Evolutionary conservation across 106 monocot genomes (phyloP).

Genomic region (Dioscorea dumetorum): DNA sequence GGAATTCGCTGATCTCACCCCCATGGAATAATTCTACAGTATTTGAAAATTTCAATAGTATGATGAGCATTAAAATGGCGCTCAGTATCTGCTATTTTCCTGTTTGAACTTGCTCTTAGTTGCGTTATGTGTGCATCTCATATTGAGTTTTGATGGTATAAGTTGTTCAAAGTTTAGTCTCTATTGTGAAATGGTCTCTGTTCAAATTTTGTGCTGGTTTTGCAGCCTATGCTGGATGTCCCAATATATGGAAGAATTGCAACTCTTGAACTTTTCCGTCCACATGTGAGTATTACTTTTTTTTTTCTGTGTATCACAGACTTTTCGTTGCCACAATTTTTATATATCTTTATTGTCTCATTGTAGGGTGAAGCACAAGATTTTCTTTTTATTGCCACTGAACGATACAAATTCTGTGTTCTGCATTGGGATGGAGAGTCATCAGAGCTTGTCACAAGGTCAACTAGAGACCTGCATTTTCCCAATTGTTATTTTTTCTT

Average conservation of each 20-base stretch:
- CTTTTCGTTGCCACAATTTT: neutral
- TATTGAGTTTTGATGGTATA: no score
- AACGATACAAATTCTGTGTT: slow-evolving; percentile 98
- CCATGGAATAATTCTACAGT: no score
- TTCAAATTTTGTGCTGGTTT: slow-evolving; percentile 1
- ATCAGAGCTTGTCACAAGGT: slow-evolving; percentile 97
- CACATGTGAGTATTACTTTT: slow-evolving; percentile 55
- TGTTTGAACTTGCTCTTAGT: no score
- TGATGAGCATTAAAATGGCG: no score
- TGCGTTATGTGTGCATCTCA: no score
- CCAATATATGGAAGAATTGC: slow-evolving; percentile 99
- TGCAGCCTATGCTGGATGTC: slow-evolving; percentile 97
- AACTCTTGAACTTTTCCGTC: slow-evolving; percentile 96
- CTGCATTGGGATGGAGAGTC: slow-evolving; percentile 97
- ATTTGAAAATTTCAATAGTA: no score
- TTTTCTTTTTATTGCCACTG: slow-evolving; percentile 96
- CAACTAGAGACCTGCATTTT: neutral
- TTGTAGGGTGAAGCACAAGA: slow-evolving; percentile 91
- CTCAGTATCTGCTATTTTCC: no score
- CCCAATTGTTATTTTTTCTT: neutral
- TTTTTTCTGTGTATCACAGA: neutral
- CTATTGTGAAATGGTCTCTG: no score
- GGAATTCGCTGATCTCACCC: no score
- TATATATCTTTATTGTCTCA: slow-evolving; percentile 1
- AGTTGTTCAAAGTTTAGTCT: no score